Conservation (phyloP, 495 filamentous ascomycete genomes). For the Hyaloscypha bicolor region DNA sequence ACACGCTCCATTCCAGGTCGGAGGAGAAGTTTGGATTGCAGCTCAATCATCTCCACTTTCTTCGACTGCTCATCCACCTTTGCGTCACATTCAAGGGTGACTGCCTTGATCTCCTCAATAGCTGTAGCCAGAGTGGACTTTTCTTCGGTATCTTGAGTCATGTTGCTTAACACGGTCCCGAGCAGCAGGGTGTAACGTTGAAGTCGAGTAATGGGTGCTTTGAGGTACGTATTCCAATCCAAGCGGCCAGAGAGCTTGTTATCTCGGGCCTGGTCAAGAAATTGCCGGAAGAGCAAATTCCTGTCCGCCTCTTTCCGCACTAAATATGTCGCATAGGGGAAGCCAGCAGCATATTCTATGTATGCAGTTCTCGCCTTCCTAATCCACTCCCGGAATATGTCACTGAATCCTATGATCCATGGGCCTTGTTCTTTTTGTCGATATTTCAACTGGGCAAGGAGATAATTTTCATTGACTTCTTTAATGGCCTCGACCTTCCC, state of each 20-base stretch:
- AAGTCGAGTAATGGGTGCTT: slow-evolving; percentile 88
- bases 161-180: slow-evolving; percentile 81
- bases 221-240: slow-evolving; percentile 93
- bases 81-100: slow-evolving; percentile 89
- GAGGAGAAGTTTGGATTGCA: slow-evolving; percentile 79
- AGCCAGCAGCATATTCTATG: slow-evolving; percentile 88
- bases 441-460: slow-evolving; percentile 96
- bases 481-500: slow-evolving; percentile 88
- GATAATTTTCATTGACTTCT: slow-evolving; percentile 87
- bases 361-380: slow-evolving; percentile 88
- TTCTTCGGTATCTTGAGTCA: slow-evolving; percentile 82
- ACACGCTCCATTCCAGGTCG: slow-evolving; percentile 85
- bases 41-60: slow-evolving; percentile 85
- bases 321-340: slow-evolving; percentile 79
- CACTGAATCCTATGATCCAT: slow-evolving; percentile 91
- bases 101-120: slow-evolving; percentile 92
- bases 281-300: slow-evolving; percentile 85
- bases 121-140: slow-evolving; percentile 82
- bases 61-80: slow-evolving; percentile 94
- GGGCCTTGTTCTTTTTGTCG: slow-evolving; percentile 96
- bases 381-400: slow-evolving; percentile 99
- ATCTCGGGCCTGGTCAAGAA: slow-evolving; percentile 75
- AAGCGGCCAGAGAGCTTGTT: slow-evolving; percentile 83
- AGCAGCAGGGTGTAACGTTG: slow-evolving; percentile 89
- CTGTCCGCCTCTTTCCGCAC: slow-evolving; percentile 82